Evolutionary conservation across 257 asterid genomes (phyloP), one percentile per base, ranked within the genome.

Genomic region (Striga asiatica): DNA sequence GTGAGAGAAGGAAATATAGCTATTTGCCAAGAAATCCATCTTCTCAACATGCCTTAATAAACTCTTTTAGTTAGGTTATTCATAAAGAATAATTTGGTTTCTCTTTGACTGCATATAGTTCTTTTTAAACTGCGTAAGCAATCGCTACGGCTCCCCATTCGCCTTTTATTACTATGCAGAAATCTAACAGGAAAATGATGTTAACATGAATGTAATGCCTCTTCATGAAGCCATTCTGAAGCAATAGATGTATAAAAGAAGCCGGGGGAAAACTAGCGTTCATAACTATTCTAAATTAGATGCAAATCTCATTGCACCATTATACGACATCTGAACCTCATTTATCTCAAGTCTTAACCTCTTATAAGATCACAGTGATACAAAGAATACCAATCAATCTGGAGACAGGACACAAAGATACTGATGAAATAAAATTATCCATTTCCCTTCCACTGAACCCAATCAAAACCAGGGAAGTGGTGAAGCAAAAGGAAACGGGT

Each of bases 341-440:
- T 12, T 19, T 50, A 42, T 52, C 29, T 23, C 17, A 14, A 28
- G 22, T 27, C n/a, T n/a, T n/a, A n/a, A n/a, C n/a, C n/a, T n/a
- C n/a, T n/a, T n/a, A n/a, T n/a, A n/a, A n/a, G n/a, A n/a, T 6
- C 22, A 24, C n/a, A 50, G 17, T 2, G 43, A 34, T 57, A 32
- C 50, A 61, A 28, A 52, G 47, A 23, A 14, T 39, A 32, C 20
- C 17, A 22, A 19, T 39, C 39, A 67, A 64, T 39, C 8, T 46
- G 12, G 49, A 50, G 21, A 31, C 34, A 22, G 12, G 28, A 38
- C 51, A 35, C 17, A 24, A 39, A 43, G 24, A 34, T 31, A n/a
- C 35, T 28, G 35, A 52, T 47, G 24, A 48, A 51, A 39, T 59
- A 50, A 52, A 37, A 5, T 12, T 25, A 64, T 16, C 35, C 42